Base-by-base conservation (phyloP, 192 early-diverging fungal species). In the Coemansia sp. region DNA sequence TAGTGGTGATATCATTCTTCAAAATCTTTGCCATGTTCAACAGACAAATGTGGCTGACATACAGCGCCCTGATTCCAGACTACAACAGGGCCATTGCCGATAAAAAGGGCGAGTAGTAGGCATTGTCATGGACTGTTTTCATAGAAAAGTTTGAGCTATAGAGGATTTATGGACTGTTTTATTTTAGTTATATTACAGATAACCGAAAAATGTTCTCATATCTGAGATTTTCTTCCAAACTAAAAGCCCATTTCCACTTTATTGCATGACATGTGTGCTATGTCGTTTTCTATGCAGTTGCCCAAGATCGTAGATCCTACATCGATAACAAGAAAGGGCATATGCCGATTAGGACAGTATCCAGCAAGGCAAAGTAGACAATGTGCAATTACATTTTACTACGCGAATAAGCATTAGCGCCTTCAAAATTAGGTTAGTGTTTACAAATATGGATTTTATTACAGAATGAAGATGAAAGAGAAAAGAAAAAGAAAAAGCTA, bases 81-180 rank as follows among this genome's bases (percentile, higher is more conserved):
- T 75, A 77, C 44, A 68, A 78, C 45, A 86, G 85, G 9, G 86
- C 93, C 1, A 86, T 87, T 2, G 69, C 53, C 36, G 80, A 85
- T 45, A 79, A 86, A 62, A 69, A 70, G 14, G 84, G 84, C 27
- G 84, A 87, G 31, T 76, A 76, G 50, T 95, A 93, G 95, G 75
- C 90, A 9, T 76, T 62, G 32, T 79, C 86, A 2, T 97, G 95
- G 95, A 93, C 93, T 74, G 86, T 97, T 66, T 85, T 87, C 66
- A 65, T 77, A 29, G 75, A 76, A 64, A 48, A 48, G 34, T 72
- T 11, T 76, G 69, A 25, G 67, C 58, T 2, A 68, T 80, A 44
- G 75, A 68, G 12, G 17, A 15, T 37, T 63, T 31, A 44, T 37
- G n/a, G 2, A 11, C 23, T 17, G 37, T 32, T 9, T 14, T 15